Conservation (phyloP, 495 filamentous ascomycete species). For the Xylaria scruposa region DNA sequence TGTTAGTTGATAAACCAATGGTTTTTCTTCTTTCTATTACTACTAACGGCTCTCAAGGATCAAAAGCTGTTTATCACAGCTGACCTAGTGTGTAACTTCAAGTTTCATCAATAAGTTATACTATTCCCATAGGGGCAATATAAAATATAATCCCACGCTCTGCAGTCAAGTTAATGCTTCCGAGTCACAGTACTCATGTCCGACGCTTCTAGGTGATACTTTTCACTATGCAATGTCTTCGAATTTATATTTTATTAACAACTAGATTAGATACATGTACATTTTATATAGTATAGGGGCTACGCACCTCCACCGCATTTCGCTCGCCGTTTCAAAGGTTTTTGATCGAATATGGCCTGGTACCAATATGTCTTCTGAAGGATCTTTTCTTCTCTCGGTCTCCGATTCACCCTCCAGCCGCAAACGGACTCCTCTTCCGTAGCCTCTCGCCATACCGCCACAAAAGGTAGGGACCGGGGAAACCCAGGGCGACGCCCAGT, state of each 20-base stretch:
- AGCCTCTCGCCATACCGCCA: slow-evolving; percentile 54
- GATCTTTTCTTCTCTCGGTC: background rate
- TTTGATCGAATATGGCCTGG: background rate
- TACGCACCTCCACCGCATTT: background rate
- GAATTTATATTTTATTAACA: background rate
- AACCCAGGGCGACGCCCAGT: slow-evolving; percentile 55
- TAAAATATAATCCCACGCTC: background rate
- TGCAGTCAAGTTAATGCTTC: background rate
- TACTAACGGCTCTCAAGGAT: background rate
- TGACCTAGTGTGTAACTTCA: background rate
- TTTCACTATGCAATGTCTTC: background rate
- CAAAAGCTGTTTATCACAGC: background rate
- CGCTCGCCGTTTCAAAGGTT: background rate
- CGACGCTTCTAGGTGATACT: background rate
- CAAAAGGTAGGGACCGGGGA: slow-evolving; percentile 59
- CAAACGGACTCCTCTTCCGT: slow-evolving; percentile 68
- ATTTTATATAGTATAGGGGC: background rate
- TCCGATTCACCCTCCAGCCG: slow-evolving; percentile 56
- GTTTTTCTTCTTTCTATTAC: background rate
- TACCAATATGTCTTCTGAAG: background rate
- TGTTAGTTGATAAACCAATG: background rate
- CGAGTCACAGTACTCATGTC: background rate
- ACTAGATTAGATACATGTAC: background rate
- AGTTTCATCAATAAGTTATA: background rate
- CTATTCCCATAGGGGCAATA: background rate